phyloP scores from a whole-genome alignment of 495 filamentous ascomycete species.

The Beverwykella pulmonaria region DNA sequence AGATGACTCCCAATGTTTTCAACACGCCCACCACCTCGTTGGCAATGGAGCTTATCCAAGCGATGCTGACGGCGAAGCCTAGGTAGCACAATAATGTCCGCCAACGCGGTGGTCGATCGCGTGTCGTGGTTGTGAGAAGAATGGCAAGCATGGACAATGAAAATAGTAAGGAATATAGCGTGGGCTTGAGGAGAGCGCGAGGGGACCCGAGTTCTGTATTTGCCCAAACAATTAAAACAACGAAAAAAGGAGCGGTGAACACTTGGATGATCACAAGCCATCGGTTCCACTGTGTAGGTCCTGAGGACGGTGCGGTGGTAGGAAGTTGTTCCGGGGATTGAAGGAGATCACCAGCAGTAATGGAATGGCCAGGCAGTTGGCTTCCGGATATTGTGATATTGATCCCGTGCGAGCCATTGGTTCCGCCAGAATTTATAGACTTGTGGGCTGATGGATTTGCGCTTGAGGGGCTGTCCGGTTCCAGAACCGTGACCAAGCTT shows the following conservation, averaged over 20 bases:
- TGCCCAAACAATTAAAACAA: constrained; percentile 75
- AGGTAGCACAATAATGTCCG: constrained; percentile 79
- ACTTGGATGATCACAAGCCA: constrained; percentile 87
- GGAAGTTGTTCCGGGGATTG: constrained; percentile 36
- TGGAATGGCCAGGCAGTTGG: constrained; percentile 4
- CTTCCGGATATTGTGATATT: neutral
- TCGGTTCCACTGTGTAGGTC: constrained; percentile 73
- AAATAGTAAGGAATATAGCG: constrained; percentile 68
- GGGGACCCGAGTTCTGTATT: constrained; percentile 59
- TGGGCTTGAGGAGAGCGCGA: constrained; percentile 60
- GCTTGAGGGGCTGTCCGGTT: constrained; percentile 17
- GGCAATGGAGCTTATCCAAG: constrained; percentile 96
- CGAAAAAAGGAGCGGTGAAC: constrained; percentile 85
- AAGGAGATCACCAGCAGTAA: constrained; percentile 17
- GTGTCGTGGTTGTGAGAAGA: constrained; percentile 62
- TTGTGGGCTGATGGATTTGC: neutral
- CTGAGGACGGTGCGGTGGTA: constrained; percentile 3
- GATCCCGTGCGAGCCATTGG: neutral
- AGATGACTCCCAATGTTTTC: constrained; percentile 89
- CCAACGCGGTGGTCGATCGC: constrained; percentile 60
- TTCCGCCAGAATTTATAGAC: neutral
- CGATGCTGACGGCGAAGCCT: constrained; percentile 88
- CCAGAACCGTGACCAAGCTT: constrained; percentile 25
- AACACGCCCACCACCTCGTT: constrained; percentile 95
- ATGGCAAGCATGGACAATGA: constrained; percentile 70